Evolutionary conservation across 2,329 filamentous ascomycete species (phyloP).

Genomic region (Xylariomycetidae sp.): DNA sequence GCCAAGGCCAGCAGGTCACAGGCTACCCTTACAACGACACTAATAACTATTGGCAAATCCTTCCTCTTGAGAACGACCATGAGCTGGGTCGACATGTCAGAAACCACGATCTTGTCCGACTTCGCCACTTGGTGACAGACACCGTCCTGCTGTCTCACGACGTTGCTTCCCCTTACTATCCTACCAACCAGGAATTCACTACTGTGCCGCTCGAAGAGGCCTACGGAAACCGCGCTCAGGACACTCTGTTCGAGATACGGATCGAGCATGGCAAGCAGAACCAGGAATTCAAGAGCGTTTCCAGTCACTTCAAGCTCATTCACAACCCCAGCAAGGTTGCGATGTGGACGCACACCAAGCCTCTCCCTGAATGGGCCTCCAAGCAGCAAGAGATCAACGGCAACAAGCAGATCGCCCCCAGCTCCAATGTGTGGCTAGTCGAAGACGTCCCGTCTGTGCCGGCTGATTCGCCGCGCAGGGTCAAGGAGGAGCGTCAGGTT

Average conservation of each 20-base stretch:
- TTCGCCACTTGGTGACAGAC: slow-evolving; percentile 82
- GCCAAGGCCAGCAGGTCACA: slow-evolving; percentile 95
- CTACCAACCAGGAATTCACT: slow-evolving; percentile 98
- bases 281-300: slow-evolving; percentile 83
- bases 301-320: slow-evolving; percentile 91
- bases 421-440: slow-evolving; percentile 90
- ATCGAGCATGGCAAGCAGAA: slow-evolving; percentile 78
- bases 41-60: slow-evolving; percentile 96
- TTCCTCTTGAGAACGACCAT: slow-evolving; percentile 60
- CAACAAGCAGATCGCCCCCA: slow-evolving; percentile 88
- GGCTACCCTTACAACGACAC: slow-evolving; percentile 98
- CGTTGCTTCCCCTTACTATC: slow-evolving; percentile 91
- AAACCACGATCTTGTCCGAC: slow-evolving; percentile 79
- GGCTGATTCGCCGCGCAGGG: slow-evolving; percentile 63
- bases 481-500: slow-evolving; percentile 70
- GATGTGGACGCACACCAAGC: slow-evolving; percentile 96
- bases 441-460: slow-evolving; percentile 83
- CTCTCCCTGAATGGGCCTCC: slow-evolving; percentile 94
- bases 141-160: slow-evolving; percentile 87
- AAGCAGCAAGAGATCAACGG: slow-evolving; percentile 99
- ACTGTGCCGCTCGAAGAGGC: slow-evolving; percentile 69
- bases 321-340: slow-evolving; percentile 93
- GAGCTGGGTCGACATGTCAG: slow-evolving; percentile 60
- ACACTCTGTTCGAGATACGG: slow-evolving; percentile 88
- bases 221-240: slow-evolving; percentile 67